These are phyloP conservation scores for Paralagenidium karlingii DNA, from an alignment of 352 stramenopile genomes.

Conservation along the genomic window DNA sequence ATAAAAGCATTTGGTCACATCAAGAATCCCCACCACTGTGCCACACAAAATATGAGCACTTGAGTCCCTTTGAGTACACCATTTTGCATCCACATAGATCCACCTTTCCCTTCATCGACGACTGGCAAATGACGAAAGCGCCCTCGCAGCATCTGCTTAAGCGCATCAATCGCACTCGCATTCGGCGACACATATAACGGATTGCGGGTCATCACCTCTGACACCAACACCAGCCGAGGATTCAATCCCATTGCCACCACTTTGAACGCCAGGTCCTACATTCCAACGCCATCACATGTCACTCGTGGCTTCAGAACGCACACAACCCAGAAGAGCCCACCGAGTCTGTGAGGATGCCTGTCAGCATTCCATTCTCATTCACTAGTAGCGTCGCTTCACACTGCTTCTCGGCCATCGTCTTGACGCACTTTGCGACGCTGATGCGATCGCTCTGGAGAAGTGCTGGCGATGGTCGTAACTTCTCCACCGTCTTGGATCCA, in stretches of 20 bases:
- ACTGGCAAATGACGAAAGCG: constrained; percentile 96
- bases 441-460: constrained; percentile 61
- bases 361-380: constrained; percentile 76
- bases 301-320: not conserved
- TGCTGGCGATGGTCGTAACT: constrained; percentile 45
- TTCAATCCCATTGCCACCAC: constrained; percentile 85
- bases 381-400: constrained; percentile 90
- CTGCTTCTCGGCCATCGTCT: constrained; percentile 81
- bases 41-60: not conserved
- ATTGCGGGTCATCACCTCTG: constrained; percentile 91
- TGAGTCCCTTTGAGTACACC: not conserved
- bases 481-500: constrained; percentile 24
- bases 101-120: constrained; percentile 75
- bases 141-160: constrained; percentile 94
- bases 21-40: constrained; percentile 90
- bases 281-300: not conserved
- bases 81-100: not conserved
- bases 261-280: constrained; percentile 88
- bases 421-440: constrained; percentile 60
- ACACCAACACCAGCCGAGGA: constrained; percentile 55
- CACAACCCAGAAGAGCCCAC: constrained; percentile 11
- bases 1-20: constrained; percentile 98
- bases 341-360: constrained; percentile 93
- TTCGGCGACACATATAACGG: constrained; percentile 89
- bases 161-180: constrained; percentile 90